phyloP scores from a whole-genome alignment of 2,329 filamentous ascomycete species.

The Cladophialophora exuberans region DNA sequence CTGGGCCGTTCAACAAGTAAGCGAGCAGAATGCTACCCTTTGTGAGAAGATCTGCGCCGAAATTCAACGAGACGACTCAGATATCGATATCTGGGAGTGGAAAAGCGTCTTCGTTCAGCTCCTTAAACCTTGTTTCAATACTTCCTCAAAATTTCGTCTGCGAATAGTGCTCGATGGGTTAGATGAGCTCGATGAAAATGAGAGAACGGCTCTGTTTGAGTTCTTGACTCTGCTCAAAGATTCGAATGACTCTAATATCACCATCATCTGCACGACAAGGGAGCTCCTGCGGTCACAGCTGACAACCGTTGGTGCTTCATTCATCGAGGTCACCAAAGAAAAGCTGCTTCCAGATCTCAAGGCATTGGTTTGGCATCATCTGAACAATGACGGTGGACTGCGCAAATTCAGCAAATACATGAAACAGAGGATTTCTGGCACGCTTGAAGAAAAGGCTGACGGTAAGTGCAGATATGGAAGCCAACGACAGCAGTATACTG shows the following conservation, averaged over 20 bases:
- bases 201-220: neutral
- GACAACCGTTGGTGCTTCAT: neutral
- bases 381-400: slow-evolving; percentile 13
- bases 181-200: neutral
- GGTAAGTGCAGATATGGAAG: neutral
- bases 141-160: slow-evolving; percentile 1
- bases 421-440: slow-evolving; percentile 12
- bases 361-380: slow-evolving; percentile 4
- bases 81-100: slow-evolving; percentile 7
- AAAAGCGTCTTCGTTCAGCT: slow-evolving; percentile 1
- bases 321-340: slow-evolving; percentile 9
- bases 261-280: slow-evolving; percentile 7
- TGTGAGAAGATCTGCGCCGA: slow-evolving; percentile 14
- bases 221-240: slow-evolving; percentile 1
- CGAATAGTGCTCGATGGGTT: slow-evolving; percentile 3
- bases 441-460: slow-evolving; percentile 9
- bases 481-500: neutral
- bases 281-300: neutral
- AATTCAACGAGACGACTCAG: slow-evolving; percentile 1
- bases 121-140: slow-evolving; percentile 7
- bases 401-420: slow-evolving; percentile 13
- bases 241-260: neutral
- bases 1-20: slow-evolving; percentile 1
- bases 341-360: slow-evolving; percentile 10
- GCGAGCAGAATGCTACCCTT: slow-evolving; percentile 3